A percentile compares a stretch with the other conserved stretches of the same genome.
phyloP scores from a whole-genome alignment of 1,139 yeast genomes.

The Geotrichum histeridarum region DNA sequence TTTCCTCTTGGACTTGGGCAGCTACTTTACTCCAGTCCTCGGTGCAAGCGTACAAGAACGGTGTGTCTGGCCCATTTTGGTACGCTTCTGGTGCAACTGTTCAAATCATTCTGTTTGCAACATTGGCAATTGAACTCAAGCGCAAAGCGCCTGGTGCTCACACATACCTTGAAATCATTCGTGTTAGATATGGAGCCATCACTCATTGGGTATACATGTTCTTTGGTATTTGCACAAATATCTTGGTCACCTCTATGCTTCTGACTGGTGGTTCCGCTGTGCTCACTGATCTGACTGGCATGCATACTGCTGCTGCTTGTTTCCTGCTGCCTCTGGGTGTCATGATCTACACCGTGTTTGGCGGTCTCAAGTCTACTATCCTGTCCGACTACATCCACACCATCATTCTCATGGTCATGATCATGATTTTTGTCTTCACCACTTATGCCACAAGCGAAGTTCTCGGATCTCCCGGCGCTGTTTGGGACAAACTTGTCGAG shows the following conservation, averaged over 20 bases:
- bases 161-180: constrained; percentile 66
- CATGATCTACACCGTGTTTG: constrained; percentile 73
- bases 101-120: constrained; percentile 66
- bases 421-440: constrained; percentile 36
- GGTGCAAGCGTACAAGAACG: constrained; percentile 71
- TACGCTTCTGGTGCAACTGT: constrained; percentile 77
- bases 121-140: constrained; percentile 69
- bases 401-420: constrained; percentile 43
- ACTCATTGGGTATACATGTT: constrained; percentile 67
- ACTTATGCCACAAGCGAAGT: constrained; percentile 48
- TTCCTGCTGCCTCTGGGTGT: constrained; percentile 80
- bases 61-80: constrained; percentile 68
- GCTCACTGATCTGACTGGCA: constrained; percentile 70
- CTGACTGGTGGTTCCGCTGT: constrained; percentile 84
- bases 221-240: constrained; percentile 81
- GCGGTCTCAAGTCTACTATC: constrained; percentile 88
- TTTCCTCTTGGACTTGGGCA: constrained; percentile 93
- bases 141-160: constrained; percentile 71
- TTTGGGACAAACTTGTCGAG: constrained; percentile 63
- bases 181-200: constrained; percentile 60
- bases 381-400: constrained; percentile 83
- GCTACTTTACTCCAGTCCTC: constrained; percentile 75
- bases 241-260: constrained; percentile 82
- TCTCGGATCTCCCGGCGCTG: constrained; percentile 74
- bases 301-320: constrained; percentile 76